Evolutionary conservation across 208 protist genomes (phyloP).

Genomic region (Acanthamoeba healyi): DNA sequence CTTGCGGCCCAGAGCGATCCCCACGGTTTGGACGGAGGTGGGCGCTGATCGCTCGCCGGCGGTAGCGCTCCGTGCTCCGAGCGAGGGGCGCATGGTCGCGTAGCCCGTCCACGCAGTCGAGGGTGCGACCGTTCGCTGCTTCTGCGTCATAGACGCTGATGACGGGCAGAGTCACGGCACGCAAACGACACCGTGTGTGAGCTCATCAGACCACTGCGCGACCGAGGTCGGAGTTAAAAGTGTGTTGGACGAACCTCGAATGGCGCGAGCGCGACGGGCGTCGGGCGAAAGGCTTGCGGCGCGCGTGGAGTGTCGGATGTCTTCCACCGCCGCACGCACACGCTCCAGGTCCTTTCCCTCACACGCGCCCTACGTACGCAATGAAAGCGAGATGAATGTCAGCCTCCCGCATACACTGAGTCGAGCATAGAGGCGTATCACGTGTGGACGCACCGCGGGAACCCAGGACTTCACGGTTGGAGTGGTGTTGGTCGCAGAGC

Average conservation of each 20-base stretch:
- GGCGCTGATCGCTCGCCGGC: too few relatives aligned
- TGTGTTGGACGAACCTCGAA: not conserved
- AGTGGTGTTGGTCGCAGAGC: not conserved
- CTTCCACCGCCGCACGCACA: not conserved
- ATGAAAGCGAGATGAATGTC: too few relatives aligned
- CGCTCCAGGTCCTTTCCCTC: constrained; percentile 16
- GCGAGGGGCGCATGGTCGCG: not conserved
- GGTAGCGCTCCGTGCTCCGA: too few relatives aligned
- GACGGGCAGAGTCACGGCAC: not conserved
- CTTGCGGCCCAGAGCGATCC: too few relatives aligned
- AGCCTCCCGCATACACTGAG: too few relatives aligned
- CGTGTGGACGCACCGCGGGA: not conserved
- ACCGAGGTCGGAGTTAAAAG: not conserved
- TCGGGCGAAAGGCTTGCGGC: constrained; percentile 19
- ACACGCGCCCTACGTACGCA: not conserved
- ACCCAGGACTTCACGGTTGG: not conserved
- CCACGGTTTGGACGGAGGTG: too few relatives aligned
- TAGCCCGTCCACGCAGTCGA: not conserved
- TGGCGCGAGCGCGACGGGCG: constrained; percentile 20
- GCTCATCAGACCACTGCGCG: not conserved
- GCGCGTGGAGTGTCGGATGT: not conserved
- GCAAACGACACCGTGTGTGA: too few relatives aligned
- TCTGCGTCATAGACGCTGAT: not conserved
- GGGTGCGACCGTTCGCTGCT: not conserved
- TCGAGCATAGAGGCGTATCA: too few relatives aligned